Conservation (phyloP, 2,329 filamentous ascomycete genomes). For the Chaetomium sp. region DNA sequence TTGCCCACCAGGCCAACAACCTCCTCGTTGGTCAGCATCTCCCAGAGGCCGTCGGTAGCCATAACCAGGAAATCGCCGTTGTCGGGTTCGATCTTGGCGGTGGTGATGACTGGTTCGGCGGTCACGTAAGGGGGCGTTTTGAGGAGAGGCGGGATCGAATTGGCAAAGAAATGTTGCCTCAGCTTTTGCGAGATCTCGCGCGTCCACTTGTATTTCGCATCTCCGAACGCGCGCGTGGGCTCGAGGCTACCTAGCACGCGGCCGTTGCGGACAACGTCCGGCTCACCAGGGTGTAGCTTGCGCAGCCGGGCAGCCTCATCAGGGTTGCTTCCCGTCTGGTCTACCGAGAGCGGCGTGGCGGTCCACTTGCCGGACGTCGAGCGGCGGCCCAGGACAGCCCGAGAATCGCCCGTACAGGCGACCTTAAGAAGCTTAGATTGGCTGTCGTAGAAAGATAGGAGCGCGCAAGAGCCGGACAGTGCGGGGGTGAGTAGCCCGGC, state of each 20-base stretch:
- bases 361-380: slow-evolving; percentile 80
- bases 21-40: slow-evolving; percentile 98
- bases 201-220: slow-evolving; percentile 95
- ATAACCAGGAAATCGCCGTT: slow-evolving; percentile 94
- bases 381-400: slow-evolving; percentile 82
- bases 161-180: slow-evolving; percentile 80
- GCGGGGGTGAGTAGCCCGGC: slow-evolving; percentile 89
- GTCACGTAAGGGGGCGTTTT: slow-evolving; percentile 96
- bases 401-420: slow-evolving; percentile 92
- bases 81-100: slow-evolving; percentile 81
- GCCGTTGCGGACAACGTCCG: slow-evolving; percentile 79
- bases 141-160: slow-evolving; percentile 67
- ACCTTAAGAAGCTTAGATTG: slow-evolving; percentile 81
- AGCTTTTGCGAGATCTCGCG: slow-evolving; percentile 76
- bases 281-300: slow-evolving; percentile 81
- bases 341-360: slow-evolving; percentile 80
- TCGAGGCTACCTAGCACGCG: slow-evolving; percentile 88
- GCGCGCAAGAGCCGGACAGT: slow-evolving; percentile 91
- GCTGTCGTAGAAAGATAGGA: slow-evolving; percentile 94
- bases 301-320: slow-evolving; percentile 79
- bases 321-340: slow-evolving; percentile 87
- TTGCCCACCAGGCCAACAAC: slow-evolving; percentile 93
- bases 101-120: slow-evolving; percentile 89
- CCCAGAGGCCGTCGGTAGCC: slow-evolving; percentile 95
- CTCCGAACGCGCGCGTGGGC: slow-evolving; percentile 89